phyloP scores from a whole-genome alignment of 768 basidiomycete species.

The Asterophora lycoperdoides region DNA sequence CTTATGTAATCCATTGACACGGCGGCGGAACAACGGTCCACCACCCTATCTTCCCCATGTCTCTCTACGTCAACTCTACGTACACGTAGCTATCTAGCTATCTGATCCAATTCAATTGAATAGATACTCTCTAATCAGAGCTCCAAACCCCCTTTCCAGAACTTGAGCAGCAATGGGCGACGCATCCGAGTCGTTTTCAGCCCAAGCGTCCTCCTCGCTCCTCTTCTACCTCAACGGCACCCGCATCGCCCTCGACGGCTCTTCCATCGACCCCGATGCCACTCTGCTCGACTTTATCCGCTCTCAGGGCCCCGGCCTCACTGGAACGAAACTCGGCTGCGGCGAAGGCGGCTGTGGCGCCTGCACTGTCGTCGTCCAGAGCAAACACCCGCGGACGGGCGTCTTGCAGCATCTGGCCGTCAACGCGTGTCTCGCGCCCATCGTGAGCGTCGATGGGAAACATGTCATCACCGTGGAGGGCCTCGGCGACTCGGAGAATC shows the following conservation, averaged over 20 bases:
- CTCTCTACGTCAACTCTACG: too few species aligned
- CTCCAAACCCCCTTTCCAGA: too few species aligned
- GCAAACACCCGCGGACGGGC: slow-evolving; percentile 13
- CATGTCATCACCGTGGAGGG: slow-evolving; percentile 16
- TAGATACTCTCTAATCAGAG: too few species aligned
- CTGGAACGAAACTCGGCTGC: slow-evolving; percentile 15
- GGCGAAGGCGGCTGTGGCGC: slow-evolving; percentile 16
- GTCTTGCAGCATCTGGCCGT: slow-evolving; percentile 13
- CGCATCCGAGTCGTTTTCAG: slow-evolving; percentile 2
- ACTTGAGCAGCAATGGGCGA: not conserved
- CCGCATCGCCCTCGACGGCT: slow-evolving; percentile 12
- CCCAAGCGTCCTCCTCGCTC: slow-evolving; percentile 7
- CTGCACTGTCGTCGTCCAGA: slow-evolving; percentile 17
- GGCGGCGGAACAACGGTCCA: too few species aligned
- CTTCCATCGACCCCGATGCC: slow-evolving; percentile 13
- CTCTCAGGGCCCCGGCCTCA: slow-evolving; percentile 16
- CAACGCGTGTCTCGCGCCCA: slow-evolving; percentile 14
- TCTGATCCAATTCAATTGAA: too few species aligned
- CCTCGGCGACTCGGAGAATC: slow-evolving; percentile 13
- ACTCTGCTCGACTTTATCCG: slow-evolving; percentile 17
- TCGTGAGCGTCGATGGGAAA: slow-evolving; percentile 16
- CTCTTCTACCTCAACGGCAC: slow-evolving; percentile 18
- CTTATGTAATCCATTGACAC: too few species aligned
- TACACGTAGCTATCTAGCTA: too few species aligned
- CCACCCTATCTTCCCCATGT: too few species aligned